A percentile compares a stretch with the other conserved stretches of the same genome.
Evolutionary conservation across 2,329 filamentous ascomycete species (phyloP).

Genomic region (Chlorencoelia australis): DNA sequence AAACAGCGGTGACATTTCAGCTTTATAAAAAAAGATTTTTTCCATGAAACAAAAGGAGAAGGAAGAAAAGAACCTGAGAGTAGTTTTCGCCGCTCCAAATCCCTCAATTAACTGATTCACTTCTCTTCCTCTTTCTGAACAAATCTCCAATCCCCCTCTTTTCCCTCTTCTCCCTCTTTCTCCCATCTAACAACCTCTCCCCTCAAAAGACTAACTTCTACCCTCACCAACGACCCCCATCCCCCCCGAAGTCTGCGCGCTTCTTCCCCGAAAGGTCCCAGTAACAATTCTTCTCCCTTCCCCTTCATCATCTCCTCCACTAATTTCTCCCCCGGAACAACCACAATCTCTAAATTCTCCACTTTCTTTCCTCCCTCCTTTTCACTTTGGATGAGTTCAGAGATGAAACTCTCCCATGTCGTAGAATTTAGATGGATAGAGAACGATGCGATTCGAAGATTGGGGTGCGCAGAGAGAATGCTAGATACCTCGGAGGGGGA

Average conservation of each 20-base stretch:
- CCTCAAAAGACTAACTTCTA: slow-evolving; percentile 19
- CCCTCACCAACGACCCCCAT: slow-evolving; percentile 13
- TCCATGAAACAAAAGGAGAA: too few relatives aligned
- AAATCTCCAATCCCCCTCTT: too few relatives aligned
- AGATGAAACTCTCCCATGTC: slow-evolving; percentile 4
- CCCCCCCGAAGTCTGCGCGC: slow-evolving; percentile 3
- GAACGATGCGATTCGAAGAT: slow-evolving; percentile 30
- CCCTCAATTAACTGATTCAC: too few relatives aligned
- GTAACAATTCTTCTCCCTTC: slow-evolving; percentile 6
- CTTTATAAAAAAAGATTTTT: too few relatives aligned
- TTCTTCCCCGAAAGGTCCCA: slow-evolving; percentile 8
- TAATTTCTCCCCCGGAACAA: slow-evolving; percentile 13
- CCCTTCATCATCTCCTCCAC: slow-evolving; percentile 16
- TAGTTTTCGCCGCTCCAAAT: too few relatives aligned
- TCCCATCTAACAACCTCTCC: slow-evolving; percentile 15
- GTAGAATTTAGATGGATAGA: slow-evolving; percentile 28
- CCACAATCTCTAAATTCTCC: slow-evolving; percentile 20
- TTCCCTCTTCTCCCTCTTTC: slow-evolving; percentile 9
- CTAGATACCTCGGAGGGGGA: slow-evolving; percentile 26
- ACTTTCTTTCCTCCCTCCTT: slow-evolving; percentile 8
- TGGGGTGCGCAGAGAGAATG: slow-evolving; percentile 29
- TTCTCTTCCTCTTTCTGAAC: too few relatives aligned
- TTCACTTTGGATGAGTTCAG: slow-evolving; percentile 12
- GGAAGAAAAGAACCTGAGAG: too few relatives aligned
- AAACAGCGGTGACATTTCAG: too few relatives aligned